A percentile compares a stretch with the other conserved stretches of the same genome.
These are phyloP conservation scores for Pseudopyricularia javanii DNA, from an alignment of 2,329 filamentous ascomycete genomes.

Conservation along the genomic window DNA sequence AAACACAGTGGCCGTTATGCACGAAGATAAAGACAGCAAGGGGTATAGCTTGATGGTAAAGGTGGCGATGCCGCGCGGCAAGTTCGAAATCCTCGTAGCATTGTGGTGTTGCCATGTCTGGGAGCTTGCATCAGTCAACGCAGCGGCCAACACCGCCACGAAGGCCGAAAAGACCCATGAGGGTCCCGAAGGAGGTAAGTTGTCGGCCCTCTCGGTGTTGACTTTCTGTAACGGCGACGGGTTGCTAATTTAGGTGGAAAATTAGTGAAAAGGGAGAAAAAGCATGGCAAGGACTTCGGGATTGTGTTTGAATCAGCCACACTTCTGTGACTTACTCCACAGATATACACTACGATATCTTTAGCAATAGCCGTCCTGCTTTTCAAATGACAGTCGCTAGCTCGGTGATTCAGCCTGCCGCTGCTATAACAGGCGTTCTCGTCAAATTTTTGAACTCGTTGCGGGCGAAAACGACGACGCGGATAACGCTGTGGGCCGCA, in stretches of 20 bases:
- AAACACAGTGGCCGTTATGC: not conserved
- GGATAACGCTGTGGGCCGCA: slow-evolving; percentile 43
- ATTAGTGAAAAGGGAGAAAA: not conserved
- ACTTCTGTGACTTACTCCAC: not conserved
- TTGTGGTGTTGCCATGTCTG: slow-evolving; percentile 1
- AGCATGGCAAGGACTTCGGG: not conserved
- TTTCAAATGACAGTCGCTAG: no score
- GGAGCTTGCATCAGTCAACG: not conserved
- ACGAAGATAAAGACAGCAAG: not conserved
- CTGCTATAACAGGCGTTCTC: no score
- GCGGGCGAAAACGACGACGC: slow-evolving; percentile 44
- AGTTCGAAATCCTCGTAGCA: not conserved
- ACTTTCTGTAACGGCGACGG: not conserved
- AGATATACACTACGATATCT: no score
- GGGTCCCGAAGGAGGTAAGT: not conserved
- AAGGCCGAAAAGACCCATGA: not conserved
- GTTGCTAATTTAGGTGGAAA: not conserved
- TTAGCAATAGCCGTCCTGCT: no score
- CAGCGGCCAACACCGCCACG: not conserved
- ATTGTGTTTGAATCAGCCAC: not conserved
- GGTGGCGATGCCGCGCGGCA: not conserved
- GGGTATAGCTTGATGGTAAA: not conserved
- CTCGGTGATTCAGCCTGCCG: slow-evolving; percentile 44
- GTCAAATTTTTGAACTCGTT: slow-evolving; percentile 44
- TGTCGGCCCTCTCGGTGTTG: not conserved